Conservation (phyloP, 2,329 filamentous ascomycete genomes). For the Colletotrichum eleusines region DNA sequence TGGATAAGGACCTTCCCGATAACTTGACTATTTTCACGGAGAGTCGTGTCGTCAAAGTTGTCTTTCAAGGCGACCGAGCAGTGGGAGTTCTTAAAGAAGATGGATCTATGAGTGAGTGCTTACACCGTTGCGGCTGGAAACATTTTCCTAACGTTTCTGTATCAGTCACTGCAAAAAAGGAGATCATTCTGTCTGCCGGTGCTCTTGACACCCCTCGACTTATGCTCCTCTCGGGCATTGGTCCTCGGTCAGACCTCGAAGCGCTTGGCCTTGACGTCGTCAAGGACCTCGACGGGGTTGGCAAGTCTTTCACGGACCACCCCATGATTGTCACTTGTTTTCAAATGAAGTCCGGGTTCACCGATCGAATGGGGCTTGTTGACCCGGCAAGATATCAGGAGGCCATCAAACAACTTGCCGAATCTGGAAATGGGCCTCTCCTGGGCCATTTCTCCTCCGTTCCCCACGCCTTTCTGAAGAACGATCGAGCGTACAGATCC, state of each 20-base stretch:
- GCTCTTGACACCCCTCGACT: conserved; percentile 72
- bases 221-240: conserved; percentile 42
- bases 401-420: conserved; percentile 17
- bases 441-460: conserved; percentile 27
- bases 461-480: conserved; percentile 34
- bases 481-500: conserved; percentile 13
- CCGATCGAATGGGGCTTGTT: conserved; percentile 17
- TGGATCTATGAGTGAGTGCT: conserved; percentile 12
- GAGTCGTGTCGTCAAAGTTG: conserved; percentile 86
- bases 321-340: conserved; percentile 34
- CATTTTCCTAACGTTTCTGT: not conserved
- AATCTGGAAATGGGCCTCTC: conserved; percentile 18
- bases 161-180: conserved; percentile 62
- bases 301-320: conserved; percentile 42
- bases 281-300: conserved; percentile 11
- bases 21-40: conserved; percentile 90
- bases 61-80: conserved; percentile 76
- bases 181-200: conserved; percentile 76
- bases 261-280: conserved; percentile 18
- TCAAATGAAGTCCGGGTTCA: conserved; percentile 33
- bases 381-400: conserved; percentile 25
- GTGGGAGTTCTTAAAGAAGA: conserved; percentile 60
- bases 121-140: rapidly evolving
- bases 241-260: not conserved
- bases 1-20: conserved; percentile 47